phyloP scores from a whole-genome alignment of 176 grass and related monocot genomes.

The Typha latifolia region DNA sequence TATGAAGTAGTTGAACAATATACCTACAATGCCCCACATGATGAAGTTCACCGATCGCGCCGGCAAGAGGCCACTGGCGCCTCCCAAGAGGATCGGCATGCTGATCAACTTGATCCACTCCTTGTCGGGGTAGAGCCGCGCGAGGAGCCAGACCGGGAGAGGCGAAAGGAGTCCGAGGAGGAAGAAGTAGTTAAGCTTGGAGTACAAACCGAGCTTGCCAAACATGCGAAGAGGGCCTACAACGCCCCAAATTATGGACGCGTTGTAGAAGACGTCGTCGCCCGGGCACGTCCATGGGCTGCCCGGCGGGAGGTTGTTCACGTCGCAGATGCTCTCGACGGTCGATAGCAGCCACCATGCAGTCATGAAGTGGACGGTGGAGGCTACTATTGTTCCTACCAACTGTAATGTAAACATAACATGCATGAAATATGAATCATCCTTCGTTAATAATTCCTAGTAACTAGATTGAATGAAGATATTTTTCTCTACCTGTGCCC shows the following conservation, averaged over 20 bases:
- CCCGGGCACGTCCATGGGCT: constrained; percentile 86
- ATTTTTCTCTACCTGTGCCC: constrained; percentile 38
- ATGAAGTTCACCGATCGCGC: not conserved
- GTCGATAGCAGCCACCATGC: constrained; percentile 35
- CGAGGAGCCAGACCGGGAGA: not conserved
- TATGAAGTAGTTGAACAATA: not conserved
- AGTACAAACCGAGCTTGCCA: constrained; percentile 4
- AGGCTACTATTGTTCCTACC: constrained; percentile 50
- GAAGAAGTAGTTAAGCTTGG: constrained; percentile 8
- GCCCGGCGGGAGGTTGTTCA: constrained; percentile 24
- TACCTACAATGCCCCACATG: not conserved
- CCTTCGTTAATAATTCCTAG: not conserved
- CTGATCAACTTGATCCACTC: constrained; percentile 11
- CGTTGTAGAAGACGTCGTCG: constrained; percentile 78
- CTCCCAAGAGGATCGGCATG: constrained; percentile 14
- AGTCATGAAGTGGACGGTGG: constrained; percentile 54
- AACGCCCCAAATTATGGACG: constrained; percentile 88
- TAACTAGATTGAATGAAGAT: not conserved
- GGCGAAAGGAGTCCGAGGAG: not conserved
- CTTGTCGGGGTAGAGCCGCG: not conserved
- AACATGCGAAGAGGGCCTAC: constrained; percentile 49
- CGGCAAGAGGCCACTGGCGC: not conserved
- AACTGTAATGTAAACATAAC: constrained; percentile 21
- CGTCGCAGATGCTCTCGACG: not conserved
- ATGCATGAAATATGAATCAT: not conserved